Conservation (phyloP, 768 basidiomycete species). For the Galerina sulciceps region DNA sequence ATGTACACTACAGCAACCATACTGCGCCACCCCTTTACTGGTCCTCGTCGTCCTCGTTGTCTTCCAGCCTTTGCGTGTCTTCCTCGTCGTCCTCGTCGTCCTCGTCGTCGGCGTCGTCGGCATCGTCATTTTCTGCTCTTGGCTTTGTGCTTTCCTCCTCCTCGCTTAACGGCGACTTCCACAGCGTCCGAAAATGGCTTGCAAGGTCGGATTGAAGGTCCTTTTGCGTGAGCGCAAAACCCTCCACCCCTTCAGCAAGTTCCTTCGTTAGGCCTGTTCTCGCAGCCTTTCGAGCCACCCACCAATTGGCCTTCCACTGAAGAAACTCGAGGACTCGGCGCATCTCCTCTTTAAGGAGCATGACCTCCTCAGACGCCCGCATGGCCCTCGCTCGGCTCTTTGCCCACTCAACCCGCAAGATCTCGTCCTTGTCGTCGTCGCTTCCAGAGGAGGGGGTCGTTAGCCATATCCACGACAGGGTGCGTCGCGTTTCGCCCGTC, state of each 20-base stretch:
- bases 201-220: constrained; percentile 1
- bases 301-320: constrained; percentile 9
- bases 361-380: constrained; percentile 18
- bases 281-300: not conserved
- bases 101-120: not conserved
- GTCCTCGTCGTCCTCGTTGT: not conserved
- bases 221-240: constrained; percentile 7
- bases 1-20: no score
- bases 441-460: not conserved
- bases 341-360: constrained; percentile 19
- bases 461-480: constrained; percentile 24
- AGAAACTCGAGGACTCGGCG: constrained; percentile 6
- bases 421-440: constrained; percentile 3
- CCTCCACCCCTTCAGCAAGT: constrained; percentile 5
- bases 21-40: not conserved
- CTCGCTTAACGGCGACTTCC: not conserved
- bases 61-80: not conserved
- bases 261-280: not conserved
- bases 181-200: constrained; percentile 19
- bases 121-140: not conserved
- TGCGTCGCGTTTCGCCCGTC: constrained; percentile 16
- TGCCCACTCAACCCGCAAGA: constrained; percentile 7
- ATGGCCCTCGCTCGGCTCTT: constrained; percentile 12
- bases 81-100: not conserved
- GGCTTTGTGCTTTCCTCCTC: not conserved